Evolutionary conservation across 495 filamentous ascomycete genomes (phyloP), one percentile per base, ranked within the genome.

Genomic region (Amorphotheca resinae): DNA sequence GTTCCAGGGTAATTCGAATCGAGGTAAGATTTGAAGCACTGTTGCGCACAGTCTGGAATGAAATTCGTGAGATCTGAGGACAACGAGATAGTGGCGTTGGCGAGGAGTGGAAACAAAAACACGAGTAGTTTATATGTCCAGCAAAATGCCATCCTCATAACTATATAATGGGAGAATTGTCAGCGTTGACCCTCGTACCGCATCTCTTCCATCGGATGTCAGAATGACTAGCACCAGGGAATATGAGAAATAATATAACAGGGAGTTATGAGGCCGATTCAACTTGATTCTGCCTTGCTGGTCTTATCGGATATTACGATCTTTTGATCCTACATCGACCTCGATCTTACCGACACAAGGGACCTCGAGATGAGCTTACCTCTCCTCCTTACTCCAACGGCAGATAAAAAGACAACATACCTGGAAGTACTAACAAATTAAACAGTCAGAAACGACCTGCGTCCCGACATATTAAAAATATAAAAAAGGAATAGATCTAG

Each of bases 1-100:
- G 60, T 60, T 11, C 51, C 51, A 33, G 66, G 64, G 51, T 77
- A 84, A 57, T 80, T 72, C 42, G 65, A 54, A 18, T 58, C 47
- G 52, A 85, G 66, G 57, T 82, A 85, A 22, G 69, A 70, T 41
- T 63, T 50, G 43, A 85, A 63, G 52, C 83, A 87, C 9, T 52
- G 42, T 52, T 66, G 64, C 22, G 79, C 81, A 57, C 82, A 87
- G 3, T 59, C 36, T n/a, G 81, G 82, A 33, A 85, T 64, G 36
- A 69, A 62, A 35, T 56, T 59, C 36, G 60, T 49, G 31, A 73
- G 60, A 36, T 69, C 67, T 42, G 44, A 32, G 12, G 65, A 59
- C 30, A 72, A 61, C 42, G 55, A 58, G 26, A 60, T 47, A 9
- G 38, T 35, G 11, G 49, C 36, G 28, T 31, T 41, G 23, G 42